Base-by-base conservation (phyloP, 1,139 yeast species). In the Kurtzmaniella quercitrusa region DNA sequence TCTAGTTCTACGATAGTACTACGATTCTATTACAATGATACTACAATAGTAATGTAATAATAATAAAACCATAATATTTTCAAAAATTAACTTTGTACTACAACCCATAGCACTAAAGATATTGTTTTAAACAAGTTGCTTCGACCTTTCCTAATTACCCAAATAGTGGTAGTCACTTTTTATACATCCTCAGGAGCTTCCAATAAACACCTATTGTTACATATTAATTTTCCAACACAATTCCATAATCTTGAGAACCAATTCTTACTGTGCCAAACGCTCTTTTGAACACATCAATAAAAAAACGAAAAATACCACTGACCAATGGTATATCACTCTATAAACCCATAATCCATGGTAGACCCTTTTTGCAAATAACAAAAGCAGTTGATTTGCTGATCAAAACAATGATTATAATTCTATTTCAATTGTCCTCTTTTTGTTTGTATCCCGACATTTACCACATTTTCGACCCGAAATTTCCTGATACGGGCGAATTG, bases 391-490 rank as follows among this genome's bases (percentile, higher is more conserved):
- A n/a, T 27, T 27, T 27, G 31, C 31, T 4, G 31, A 27, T 27
- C 31, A 10, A 21, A 10, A 27, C 31, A 6, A 7, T 6, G 31
- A 6, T 27, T 27, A 27, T 27, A 27, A 5, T 27, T 27, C 31
- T 27, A 27, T 27, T n/a, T 27, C n/a, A 5, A 27, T 27, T 27
- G 31, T 27, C 31, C 31, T 27, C 31, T 27, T 3, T 6, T n/a
- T n/a, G n/a, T n/a, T n/a, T 27, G 10, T 27, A 27, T 27, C 31
- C 31, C 31, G n/a, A 11, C 14, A 31, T 31, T 21, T 16, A 31
- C 36, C 36, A 31, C 36, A 31, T 31, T 31, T 31, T 25, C 15
- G 39, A 37, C 9, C 25, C 25, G n/a, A 12, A 37, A 15, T 37
- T 37, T 37, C 39, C 27, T 12, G 27, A 37, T 25, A 25, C 31